These are phyloP conservation scores for Lathyrus sativus DNA, from an alignment of 306 rosid genomes.

Conservation along the genomic window DNA sequence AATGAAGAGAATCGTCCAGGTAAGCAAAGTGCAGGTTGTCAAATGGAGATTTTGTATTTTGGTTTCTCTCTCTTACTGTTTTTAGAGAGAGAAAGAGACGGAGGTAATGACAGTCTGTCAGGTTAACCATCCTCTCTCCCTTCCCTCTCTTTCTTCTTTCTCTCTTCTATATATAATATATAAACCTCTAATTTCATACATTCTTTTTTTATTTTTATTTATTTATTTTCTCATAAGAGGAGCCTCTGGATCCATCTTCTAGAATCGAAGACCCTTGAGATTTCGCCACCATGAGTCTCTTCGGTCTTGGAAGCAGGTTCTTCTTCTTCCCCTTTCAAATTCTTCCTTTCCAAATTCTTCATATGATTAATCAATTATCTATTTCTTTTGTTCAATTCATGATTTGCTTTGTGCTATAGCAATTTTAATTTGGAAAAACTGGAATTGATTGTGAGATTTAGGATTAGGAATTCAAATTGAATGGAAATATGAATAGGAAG, in stretches of 20 bases:
- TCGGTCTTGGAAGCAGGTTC: constrained; percentile 94
- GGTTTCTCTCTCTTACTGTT: constrained; percentile 23
- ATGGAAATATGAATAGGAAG: not conserved
- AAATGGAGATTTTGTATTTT: constrained; percentile 40
- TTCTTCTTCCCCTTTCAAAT: not conserved
- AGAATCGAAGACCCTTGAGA: constrained; percentile 43
- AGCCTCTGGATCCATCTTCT: constrained; percentile 49
- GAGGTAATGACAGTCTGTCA: constrained; percentile 67
- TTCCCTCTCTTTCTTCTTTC: not conserved
- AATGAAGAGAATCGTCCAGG: not conserved
- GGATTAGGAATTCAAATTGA: constrained; percentile 6
- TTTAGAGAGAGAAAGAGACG: constrained; percentile 37
- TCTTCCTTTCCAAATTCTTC: not conserved
- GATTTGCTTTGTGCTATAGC: constrained; percentile 23
- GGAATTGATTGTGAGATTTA: not conserved
- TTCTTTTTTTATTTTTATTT: constrained; percentile 5
- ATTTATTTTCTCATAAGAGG: constrained; percentile 29
- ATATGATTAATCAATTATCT: constrained; percentile 5
- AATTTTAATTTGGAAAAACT: not conserved
- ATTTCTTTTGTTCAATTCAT: constrained; percentile 22
- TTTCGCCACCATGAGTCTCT: constrained; percentile 74
- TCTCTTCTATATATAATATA: constrained; percentile 18
- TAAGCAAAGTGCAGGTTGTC: constrained; percentile 35
- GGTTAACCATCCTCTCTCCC: constrained; percentile 31
- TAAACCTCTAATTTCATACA: constrained; percentile 6